A percentile compares a stretch with the other conserved stretches of the same genome.
phyloP scores from a whole-genome alignment of 2,329 filamentous ascomycete species.

The Microcyclospora tardicrescens region DNA sequence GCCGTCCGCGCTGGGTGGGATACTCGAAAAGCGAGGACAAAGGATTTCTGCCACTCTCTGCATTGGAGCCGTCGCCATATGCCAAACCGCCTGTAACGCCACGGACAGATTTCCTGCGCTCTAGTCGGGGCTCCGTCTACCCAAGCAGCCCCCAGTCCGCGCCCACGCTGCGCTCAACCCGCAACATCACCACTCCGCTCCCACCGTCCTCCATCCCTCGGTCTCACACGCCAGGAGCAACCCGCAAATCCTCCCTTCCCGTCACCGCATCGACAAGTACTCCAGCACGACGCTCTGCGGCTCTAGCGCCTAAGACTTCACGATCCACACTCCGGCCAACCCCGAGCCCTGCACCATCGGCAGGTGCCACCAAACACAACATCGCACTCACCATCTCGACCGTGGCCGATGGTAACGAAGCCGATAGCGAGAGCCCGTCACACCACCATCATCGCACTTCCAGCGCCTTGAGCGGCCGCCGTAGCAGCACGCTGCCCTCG shows the following conservation, averaged over 20 bases:
- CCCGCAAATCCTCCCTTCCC: constrained; percentile 13
- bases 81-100: constrained; percentile 20
- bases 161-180: background rate
- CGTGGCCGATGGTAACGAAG: constrained; percentile 14
- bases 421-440: constrained; percentile 15
- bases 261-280: constrained; percentile 9
- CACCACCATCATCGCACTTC: constrained; percentile 11
- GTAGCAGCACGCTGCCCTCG: constrained; percentile 10
- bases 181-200: constrained; percentile 6
- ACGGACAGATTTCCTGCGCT: constrained; percentile 16
- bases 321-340: constrained; percentile 9
- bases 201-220: constrained; percentile 11
- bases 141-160: background rate
- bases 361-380: constrained; percentile 11
- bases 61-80: constrained; percentile 22
- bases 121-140: constrained; percentile 3
- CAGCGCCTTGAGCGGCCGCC: constrained; percentile 9
- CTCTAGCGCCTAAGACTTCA: constrained; percentile 8
- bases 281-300: background rate
- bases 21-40: constrained; percentile 11
- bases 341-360: constrained; percentile 1
- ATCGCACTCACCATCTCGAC: constrained; percentile 9
- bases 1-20: constrained; percentile 15
- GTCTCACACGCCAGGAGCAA: constrained; percentile 3
- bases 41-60: constrained; percentile 21